phyloP scores from a whole-genome alignment of 2,329 filamentous ascomycete genomes.

The Dendryphion nanum region DNA sequence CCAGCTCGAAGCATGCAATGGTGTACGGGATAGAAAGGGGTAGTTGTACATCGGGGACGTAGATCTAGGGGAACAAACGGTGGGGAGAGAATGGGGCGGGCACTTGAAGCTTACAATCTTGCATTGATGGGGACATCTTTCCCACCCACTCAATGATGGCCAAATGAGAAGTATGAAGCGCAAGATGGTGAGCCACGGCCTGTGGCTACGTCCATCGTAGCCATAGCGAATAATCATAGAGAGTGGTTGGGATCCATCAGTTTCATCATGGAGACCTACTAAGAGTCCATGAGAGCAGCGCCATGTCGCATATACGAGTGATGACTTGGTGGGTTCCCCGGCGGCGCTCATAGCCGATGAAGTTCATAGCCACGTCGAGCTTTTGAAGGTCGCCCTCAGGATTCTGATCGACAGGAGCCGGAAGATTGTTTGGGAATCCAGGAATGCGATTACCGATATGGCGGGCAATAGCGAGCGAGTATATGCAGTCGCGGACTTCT shows the following conservation, averaged over 20 bases:
- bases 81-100: too few species aligned
- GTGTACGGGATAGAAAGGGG: conserved; percentile 4
- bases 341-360: conserved; percentile 48
- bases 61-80: neutral
- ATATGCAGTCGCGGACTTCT: conserved; percentile 87
- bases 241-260: too few species aligned
- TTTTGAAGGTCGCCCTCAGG: conserved; percentile 42
- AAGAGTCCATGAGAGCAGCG: conserved; percentile 44
- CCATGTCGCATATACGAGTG: conserved; percentile 50
- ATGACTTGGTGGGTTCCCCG: conserved; percentile 48
- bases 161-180: too few species aligned
- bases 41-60: conserved; percentile 12
- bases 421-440: conserved; percentile 44
- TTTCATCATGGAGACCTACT: conserved; percentile 18
- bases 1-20: conserved; percentile 16
- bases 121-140: too few species aligned
- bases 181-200: too few species aligned
- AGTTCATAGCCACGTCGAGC: conserved; percentile 48
- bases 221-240: too few species aligned
- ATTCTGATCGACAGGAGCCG: conserved; percentile 22
- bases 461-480: conserved; percentile 79
- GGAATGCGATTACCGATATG: conserved; percentile 64
- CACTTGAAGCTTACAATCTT: too few species aligned
- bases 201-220: too few species aligned
- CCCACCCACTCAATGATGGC: too few species aligned